These are phyloP conservation scores for Climacium dendroides DNA, from an alignment of 225 moss, liverwort and hornwort genomes.

Conservation along the genomic window DNA sequence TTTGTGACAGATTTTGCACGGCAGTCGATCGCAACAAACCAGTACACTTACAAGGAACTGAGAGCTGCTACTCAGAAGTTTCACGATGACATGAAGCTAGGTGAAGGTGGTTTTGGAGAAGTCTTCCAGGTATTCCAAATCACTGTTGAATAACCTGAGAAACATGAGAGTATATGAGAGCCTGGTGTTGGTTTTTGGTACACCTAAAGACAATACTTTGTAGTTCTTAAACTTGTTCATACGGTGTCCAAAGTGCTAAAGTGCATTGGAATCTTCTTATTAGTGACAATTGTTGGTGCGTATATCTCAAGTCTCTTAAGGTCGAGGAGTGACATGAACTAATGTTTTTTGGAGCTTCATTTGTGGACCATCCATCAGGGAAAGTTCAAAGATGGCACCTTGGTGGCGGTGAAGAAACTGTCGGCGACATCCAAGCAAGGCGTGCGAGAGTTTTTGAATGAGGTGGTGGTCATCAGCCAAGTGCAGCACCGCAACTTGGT, in stretches of 20 bases:
- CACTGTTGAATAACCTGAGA: neutral
- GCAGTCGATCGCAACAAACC: constrained; percentile 17
- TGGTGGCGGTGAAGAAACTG: constrained; percentile 37
- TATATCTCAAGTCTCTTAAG: neutral
- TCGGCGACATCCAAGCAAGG: constrained; percentile 21
- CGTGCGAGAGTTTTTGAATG: constrained; percentile 30
- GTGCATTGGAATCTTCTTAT: neutral
- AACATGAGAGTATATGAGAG: neutral
- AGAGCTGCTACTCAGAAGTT: constrained; percentile 50
- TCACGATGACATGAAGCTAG: constrained; percentile 45
- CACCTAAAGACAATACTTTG: neutral
- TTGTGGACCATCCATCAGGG: neutral
- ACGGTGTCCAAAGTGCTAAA: neutral
- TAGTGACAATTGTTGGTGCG: neutral
- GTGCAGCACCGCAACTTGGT: constrained; percentile 50
- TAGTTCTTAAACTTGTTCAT: neutral
- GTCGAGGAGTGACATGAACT: neutral
- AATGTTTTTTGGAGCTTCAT: neutral
- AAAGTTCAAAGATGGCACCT: constrained; percentile 23
- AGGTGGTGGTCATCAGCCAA: constrained; percentile 40
- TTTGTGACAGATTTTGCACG: constrained; percentile 24
- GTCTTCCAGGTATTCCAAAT: constrained; percentile 44
- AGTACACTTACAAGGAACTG: constrained; percentile 33
- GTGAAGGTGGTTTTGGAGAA: constrained; percentile 68
- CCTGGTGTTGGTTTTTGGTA: neutral